These are phyloP conservation scores for Silybum marianum DNA, from an alignment of 129 eudicot species.

Conservation along the genomic window DNA sequence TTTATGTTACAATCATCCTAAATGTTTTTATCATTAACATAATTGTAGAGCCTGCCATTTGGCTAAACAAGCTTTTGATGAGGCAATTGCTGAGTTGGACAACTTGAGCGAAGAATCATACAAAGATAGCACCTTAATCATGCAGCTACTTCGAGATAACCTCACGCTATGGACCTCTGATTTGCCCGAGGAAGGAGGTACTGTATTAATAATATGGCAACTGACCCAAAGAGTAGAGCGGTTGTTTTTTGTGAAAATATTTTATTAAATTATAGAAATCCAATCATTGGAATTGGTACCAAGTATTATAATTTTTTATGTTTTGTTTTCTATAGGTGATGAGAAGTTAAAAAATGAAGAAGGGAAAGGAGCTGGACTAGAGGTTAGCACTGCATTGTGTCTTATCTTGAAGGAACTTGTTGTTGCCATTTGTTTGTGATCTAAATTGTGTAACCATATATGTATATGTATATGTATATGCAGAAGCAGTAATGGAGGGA, in stretches of 20 bases:
- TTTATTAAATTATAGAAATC: background rate
- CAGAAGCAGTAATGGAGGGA: constrained; percentile 13
- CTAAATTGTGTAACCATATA: too few species aligned
- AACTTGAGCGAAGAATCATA: constrained; percentile 85
- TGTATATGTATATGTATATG: background rate
- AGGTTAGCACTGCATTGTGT: background rate
- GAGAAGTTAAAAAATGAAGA: constrained; percentile 1
- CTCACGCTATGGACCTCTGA: constrained; percentile 96
- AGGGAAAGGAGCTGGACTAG: constrained; percentile 15
- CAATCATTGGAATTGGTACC: background rate
- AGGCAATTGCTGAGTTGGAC: constrained; percentile 88
- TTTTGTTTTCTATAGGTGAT: constrained; percentile 12
- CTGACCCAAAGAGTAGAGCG: background rate
- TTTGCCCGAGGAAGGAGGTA: constrained; percentile 89
- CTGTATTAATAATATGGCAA: too few species aligned
- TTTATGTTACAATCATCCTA: background rate
- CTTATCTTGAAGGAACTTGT: background rate
- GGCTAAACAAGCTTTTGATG: constrained; percentile 96
- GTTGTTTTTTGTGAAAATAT: background rate
- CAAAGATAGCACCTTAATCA: constrained; percentile 89
- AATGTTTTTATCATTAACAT: constrained; percentile 4
- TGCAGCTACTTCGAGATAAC: constrained; percentile 88
- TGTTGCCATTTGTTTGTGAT: background rate
- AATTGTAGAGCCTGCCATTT: constrained; percentile 77
- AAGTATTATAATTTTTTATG: background rate